These are phyloP conservation scores for Sphagnum fallax DNA, from an alignment of 228 moss, liverwort and hornwort genomes.

Conservation along the genomic window DNA sequence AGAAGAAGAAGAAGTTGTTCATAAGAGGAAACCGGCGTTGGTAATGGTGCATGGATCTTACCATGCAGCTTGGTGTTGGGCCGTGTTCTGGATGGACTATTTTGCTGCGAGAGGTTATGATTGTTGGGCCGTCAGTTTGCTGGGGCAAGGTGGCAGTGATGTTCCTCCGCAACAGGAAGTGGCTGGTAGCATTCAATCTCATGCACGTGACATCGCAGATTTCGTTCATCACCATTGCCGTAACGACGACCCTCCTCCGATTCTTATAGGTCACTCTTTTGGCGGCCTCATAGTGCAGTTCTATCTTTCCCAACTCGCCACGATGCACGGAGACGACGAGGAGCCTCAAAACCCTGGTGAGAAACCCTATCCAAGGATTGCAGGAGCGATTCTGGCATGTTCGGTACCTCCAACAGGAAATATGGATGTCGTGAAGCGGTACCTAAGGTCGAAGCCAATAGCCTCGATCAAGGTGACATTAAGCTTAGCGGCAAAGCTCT, in stretches of 20 bases:
- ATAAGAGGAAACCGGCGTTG: slow-evolving; percentile 23
- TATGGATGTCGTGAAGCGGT: slow-evolving; percentile 71
- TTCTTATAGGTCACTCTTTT: slow-evolving; percentile 83
- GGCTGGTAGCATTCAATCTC: slow-evolving; percentile 54
- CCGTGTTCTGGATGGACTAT: slow-evolving; percentile 62
- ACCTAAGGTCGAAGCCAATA: slow-evolving; percentile 50
- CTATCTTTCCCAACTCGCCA: slow-evolving; percentile 43
- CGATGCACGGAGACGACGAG: slow-evolving; percentile 1
- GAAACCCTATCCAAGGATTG: slow-evolving; percentile 33
- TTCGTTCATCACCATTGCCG: slow-evolving; percentile 41
- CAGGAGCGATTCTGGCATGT: slow-evolving; percentile 63
- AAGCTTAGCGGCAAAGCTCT: slow-evolving; percentile 80
- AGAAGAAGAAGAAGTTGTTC: background rate
- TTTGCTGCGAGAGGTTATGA: slow-evolving; percentile 76
- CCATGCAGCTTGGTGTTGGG: slow-evolving; percentile 99
- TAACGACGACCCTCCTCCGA: slow-evolving; percentile 19
- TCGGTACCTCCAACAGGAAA: slow-evolving; percentile 87
- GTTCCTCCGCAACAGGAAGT: slow-evolving; percentile 28
- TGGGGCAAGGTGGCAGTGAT: slow-evolving; percentile 90
- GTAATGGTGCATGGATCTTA: slow-evolving; percentile 88
- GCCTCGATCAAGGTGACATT: slow-evolving; percentile 83
- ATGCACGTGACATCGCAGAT: slow-evolving; percentile 62
- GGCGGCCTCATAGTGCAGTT: slow-evolving; percentile 84
- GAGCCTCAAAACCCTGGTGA: slow-evolving; percentile 3
- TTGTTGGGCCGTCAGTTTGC: slow-evolving; percentile 70